phyloP scores from a whole-genome alignment of 2,329 filamentous ascomycete genomes.

The Monilinia polystroma region DNA sequence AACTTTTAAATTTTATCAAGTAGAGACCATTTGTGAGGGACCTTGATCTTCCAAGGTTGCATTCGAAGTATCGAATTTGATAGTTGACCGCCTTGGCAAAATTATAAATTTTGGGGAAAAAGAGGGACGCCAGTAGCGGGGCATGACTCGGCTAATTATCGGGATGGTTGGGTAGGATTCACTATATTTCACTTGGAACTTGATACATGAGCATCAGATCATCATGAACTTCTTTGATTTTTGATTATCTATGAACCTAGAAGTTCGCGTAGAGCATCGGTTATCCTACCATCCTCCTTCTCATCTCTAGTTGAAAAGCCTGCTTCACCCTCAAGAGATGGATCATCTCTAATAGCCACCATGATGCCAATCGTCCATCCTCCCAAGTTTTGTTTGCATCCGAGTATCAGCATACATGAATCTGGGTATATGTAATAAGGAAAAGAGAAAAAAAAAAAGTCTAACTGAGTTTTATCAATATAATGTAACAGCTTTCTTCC shows the following conservation, averaged over 20 bases:
- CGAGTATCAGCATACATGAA: constrained; percentile 35
- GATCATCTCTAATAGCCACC: constrained; percentile 16
- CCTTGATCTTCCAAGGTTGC: neutral
- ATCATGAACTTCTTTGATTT: neutral
- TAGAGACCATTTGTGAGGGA: neutral
- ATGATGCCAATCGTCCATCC: constrained; percentile 12
- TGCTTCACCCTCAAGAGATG: constrained; percentile 14
- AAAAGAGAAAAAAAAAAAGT: constrained; percentile 30
- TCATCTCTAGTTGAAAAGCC: constrained; percentile 14
- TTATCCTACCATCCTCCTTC: constrained; percentile 6
- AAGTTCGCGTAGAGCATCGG: neutral
- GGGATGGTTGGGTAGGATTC: neutral
- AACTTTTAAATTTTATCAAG: neutral
- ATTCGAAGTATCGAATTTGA: constrained; percentile 10
- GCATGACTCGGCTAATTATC: neutral
- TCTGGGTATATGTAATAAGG: constrained; percentile 39
- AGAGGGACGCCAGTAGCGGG: constrained; percentile 13
- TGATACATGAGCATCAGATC: neutral
- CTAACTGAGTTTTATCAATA: constrained; percentile 19
- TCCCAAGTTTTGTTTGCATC: constrained; percentile 17
- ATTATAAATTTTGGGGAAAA: constrained; percentile 1
- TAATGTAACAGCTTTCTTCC: constrained; percentile 22
- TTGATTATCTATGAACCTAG: constrained; percentile 1
- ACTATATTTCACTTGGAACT: no score
- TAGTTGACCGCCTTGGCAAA: constrained; percentile 12